Percentiles rank a stretch among this genome's conserved stretches.
phyloP scores from a whole-genome alignment of 228 moss, liverwort and hornwort species.

The Sphagnum magellanicum region DNA sequence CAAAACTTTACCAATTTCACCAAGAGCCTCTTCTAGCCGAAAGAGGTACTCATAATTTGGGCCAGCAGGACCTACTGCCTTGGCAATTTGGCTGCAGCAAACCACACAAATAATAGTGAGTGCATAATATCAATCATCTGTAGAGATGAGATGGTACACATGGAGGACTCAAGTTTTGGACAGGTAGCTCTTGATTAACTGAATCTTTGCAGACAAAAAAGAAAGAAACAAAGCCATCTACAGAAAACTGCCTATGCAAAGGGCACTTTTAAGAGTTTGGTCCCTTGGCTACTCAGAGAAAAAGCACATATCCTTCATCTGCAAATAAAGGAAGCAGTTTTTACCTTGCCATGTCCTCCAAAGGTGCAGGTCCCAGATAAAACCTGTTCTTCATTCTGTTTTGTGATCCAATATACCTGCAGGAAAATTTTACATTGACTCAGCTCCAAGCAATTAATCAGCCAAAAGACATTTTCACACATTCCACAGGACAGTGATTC shows the following conservation, averaged over 20 bases:
- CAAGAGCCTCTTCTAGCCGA: constrained; percentile 17
- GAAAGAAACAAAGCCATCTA: neutral
- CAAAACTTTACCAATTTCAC: constrained; percentile 7
- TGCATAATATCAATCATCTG: too few species aligned
- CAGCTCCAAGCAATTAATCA: neutral
- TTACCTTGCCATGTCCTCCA: constrained; percentile 22
- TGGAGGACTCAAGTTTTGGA: too few species aligned
- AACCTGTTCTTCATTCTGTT: constrained; percentile 10
- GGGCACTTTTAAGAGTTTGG: neutral
- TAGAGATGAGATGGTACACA: too few species aligned
- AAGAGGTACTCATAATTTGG: constrained; percentile 28
- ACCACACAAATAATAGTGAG: neutral
- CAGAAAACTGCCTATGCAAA: neutral
- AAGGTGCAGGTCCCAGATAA: constrained; percentile 29
- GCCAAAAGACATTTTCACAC: neutral
- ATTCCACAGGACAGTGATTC: neutral
- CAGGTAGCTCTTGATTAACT: too few species aligned
- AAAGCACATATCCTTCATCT: neutral
- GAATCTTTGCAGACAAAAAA: neutral
- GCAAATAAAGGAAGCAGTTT: neutral
- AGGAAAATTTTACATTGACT: neutral
- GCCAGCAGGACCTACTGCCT: constrained; percentile 17
- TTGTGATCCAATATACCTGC: constrained; percentile 16
- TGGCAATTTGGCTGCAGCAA: constrained; percentile 16
- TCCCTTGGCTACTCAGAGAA: too few species aligned